Conservation (phyloP, 495 filamentous ascomycete genomes). For the Gamarada debralockiae region DNA sequence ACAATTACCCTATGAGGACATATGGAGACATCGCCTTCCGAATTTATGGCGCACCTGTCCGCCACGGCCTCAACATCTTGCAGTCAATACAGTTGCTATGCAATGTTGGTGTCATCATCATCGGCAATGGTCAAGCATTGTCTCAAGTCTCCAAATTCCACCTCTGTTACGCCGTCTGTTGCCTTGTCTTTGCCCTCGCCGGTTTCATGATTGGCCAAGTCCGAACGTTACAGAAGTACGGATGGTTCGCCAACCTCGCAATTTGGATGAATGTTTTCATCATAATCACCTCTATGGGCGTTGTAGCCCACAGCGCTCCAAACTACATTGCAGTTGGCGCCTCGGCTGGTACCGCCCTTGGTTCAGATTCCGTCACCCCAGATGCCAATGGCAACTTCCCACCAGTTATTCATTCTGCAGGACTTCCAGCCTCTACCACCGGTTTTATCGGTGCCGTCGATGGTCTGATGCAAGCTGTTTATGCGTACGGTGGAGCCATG, state of each 20-base stretch:
- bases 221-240: constrained; percentile 45
- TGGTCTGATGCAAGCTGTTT: constrained; percentile 51
- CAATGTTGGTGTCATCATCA: constrained; percentile 45
- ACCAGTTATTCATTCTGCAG: no score
- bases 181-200: constrained; percentile 31
- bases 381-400: no score
- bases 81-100: constrained; percentile 45
- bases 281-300: constrained; percentile 43
- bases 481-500: constrained; percentile 52
- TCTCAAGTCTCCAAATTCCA: constrained; percentile 47
- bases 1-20: constrained; percentile 43
- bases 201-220: constrained; percentile 35
- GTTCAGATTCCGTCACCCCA: constrained; percentile 25
- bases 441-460: constrained; percentile 41
- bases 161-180: constrained; percentile 45
- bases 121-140: constrained; percentile 48
- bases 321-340: constrained; percentile 36
- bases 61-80: constrained; percentile 47
- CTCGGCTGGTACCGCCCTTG: constrained; percentile 11
- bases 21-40: constrained; percentile 57
- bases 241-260: constrained; percentile 50
- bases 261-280: constrained; percentile 50
- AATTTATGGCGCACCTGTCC: constrained; percentile 41
- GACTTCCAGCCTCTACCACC: no score
- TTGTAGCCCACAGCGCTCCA: constrained; percentile 40